Evolutionary conservation across 2,329 filamentous ascomycete species (phyloP).

Genomic region (Pseudogymnoascus sp.): DNA sequence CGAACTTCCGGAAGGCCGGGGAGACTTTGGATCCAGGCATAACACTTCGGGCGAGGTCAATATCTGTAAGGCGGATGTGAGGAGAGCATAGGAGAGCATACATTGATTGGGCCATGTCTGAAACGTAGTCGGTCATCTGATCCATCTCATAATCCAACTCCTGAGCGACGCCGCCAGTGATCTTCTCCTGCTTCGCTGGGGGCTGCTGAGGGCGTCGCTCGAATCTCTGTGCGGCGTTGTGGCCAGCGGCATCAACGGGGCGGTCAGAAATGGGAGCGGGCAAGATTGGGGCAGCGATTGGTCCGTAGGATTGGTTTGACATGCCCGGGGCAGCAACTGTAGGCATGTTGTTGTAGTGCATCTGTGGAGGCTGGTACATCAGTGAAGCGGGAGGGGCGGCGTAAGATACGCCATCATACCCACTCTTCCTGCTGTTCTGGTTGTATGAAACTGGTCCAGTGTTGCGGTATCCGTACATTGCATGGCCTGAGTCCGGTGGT

Average conservation of each 20-base stretch:
- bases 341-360: conserved; percentile 29
- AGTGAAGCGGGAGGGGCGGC: conserved; percentile 28
- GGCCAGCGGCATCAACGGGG: conserved; percentile 29
- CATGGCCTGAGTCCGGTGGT: conserved; percentile 30
- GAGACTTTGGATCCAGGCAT: conserved; percentile 50
- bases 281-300: conserved; percentile 35
- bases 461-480: conserved; percentile 34
- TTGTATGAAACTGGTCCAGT: conserved; percentile 26
- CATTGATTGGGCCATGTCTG: conserved; percentile 63
- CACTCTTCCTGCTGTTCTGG: conserved; percentile 12
- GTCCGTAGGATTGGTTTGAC: conserved; percentile 35
- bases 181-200: conserved; percentile 24
- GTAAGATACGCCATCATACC: conserved; percentile 32
- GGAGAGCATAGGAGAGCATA: conserved; percentile 45
- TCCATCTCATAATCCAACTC: conserved; percentile 73
- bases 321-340: conserved; percentile 22
- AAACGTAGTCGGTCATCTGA: conserved; percentile 68
- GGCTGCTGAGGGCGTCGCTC: conserved; percentile 27
- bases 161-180: conserved; percentile 56
- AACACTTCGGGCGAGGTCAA: conserved; percentile 56
- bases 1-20: conserved; percentile 64
- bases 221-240: conserved; percentile 30
- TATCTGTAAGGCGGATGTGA: conserved; percentile 49
- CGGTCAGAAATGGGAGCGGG: conserved; percentile 31
- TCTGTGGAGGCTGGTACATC: conserved; percentile 14